phyloP scores from a whole-genome alignment of 768 basidiomycete species.

The Podaxis sp. region DNA sequence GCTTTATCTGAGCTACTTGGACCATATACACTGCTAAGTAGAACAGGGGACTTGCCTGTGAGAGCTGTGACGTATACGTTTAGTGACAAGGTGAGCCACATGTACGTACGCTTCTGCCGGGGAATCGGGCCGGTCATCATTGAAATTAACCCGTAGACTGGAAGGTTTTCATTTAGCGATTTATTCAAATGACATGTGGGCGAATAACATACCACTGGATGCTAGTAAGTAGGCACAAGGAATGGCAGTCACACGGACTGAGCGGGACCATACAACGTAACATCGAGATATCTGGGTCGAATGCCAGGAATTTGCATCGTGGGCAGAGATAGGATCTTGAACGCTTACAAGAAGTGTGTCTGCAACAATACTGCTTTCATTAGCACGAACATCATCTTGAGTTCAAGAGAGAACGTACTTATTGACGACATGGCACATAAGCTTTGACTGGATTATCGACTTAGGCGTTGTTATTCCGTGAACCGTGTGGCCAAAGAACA shows the following conservation, averaged over 20 bases:
- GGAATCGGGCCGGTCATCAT: too few relatives aligned
- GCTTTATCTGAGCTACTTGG: neutral
- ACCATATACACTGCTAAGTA: neutral
- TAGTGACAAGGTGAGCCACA: slow-evolving; percentile 31
- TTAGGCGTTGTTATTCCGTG: slow-evolving; percentile 20
- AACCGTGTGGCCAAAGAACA: slow-evolving; percentile 25
- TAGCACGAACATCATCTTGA: neutral
- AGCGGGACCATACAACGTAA: slow-evolving; percentile 37
- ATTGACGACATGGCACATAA: slow-evolving; percentile 36
- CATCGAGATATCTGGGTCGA: slow-evolving; percentile 31
- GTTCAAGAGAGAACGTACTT: slow-evolving; percentile 26
- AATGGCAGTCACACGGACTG: slow-evolving; percentile 26
- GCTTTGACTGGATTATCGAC: slow-evolving; percentile 28
- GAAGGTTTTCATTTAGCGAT: neutral
- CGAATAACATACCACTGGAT: slow-evolving; percentile 29
- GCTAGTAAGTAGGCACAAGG: slow-evolving; percentile 29
- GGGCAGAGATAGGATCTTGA: neutral
- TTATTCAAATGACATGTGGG: neutral
- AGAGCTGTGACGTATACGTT: slow-evolving; percentile 35
- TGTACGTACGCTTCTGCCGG: slow-evolving; percentile 28
- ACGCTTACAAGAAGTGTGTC: slow-evolving; percentile 16
- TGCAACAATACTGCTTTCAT: slow-evolving; percentile 14
- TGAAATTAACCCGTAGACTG: neutral
- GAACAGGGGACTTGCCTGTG: slow-evolving; percentile 26
- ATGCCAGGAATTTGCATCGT: neutral